Base-by-base conservation (phyloP, 495 filamentous ascomycete species). In the Penicillium psychrofluorescens region DNA sequence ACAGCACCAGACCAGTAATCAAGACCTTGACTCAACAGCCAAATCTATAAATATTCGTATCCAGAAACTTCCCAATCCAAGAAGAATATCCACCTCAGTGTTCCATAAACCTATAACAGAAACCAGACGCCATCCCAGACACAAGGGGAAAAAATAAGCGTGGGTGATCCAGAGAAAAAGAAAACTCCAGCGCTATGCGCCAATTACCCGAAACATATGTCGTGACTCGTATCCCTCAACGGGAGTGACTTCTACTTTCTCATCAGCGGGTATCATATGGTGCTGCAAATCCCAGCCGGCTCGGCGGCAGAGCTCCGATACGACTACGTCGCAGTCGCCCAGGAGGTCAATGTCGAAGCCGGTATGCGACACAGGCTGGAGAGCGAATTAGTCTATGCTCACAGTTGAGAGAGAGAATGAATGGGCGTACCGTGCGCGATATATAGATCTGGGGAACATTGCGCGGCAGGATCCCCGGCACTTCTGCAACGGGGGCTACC, bases 291-390 rank as follows among this genome's bases (percentile, higher is more conserved):
- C 77, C 92, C 92, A 99, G 3, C 86, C 86, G 2, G 82, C 84
- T 11, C 87, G 75, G 16, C 85, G 78, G 57, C 87, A 92, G 16
- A 99, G 80, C 67, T 97, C 94, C 0, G 82, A 80, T 3, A 97
- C 88, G 29, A 97, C 81, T 13, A 86, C 78, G 56, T 99, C 92
- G 62, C 92, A 96, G 53, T 95, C 88, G 22, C 92, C 92, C 36
- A 96, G 73, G 35, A 99, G 70, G 62, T 95, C 88, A 44, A 99
- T 84, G 63, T 99, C 92, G 40, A 99, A 99, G 50, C 90, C 85
- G 42, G 94, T 82, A 57, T 97, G 92, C 6, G 73, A 74, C 22
- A 95, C 87, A 16, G 87, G 85, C 72, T 87, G 48, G 28, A 39
- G 7, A 39, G 7, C 35, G 12, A 7, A 33, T 61, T 35, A 56